Evolutionary conservation across 1,284 basidiomycete species (phyloP).

Genomic region (Tranzscheliella williamsii): DNA sequence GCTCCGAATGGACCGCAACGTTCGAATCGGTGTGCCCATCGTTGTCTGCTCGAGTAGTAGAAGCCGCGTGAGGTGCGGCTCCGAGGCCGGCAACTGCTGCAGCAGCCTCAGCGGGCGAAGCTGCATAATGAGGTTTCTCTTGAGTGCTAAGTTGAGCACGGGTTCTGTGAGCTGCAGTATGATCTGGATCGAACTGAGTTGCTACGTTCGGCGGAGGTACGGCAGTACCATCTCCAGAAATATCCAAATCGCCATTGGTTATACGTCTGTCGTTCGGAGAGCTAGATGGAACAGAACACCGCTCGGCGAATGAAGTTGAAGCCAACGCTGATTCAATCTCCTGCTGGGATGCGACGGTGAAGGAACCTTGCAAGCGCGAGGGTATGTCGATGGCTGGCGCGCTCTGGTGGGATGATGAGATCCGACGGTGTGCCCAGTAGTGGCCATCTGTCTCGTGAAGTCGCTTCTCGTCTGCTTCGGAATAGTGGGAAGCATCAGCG

Average conservation of each 20-base stretch:
- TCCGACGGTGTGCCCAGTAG: slow-evolving; percentile 40
- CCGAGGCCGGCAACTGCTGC: slow-evolving; percentile 46
- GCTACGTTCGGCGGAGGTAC: slow-evolving; percentile 41
- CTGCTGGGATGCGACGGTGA: slow-evolving; percentile 25
- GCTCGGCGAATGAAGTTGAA: slow-evolving; percentile 24
- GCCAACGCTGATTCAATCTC: slow-evolving; percentile 30
- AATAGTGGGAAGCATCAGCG: slow-evolving; percentile 41
- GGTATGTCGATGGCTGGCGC: slow-evolving; percentile 28
- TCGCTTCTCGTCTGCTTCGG: slow-evolving; percentile 47
- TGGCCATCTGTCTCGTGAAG: slow-evolving; percentile 45
- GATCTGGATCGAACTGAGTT: slow-evolving; percentile 13
- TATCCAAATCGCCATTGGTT: slow-evolving; percentile 31
- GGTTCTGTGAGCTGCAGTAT: neutral
- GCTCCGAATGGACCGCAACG: slow-evolving; percentile 34
- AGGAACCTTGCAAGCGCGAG: slow-evolving; percentile 20
- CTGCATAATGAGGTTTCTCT: slow-evolving; percentile 27
- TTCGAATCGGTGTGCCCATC: slow-evolving; percentile 17
- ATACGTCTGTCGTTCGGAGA: slow-evolving; percentile 25
- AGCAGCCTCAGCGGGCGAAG: slow-evolving; percentile 47
- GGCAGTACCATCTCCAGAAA: slow-evolving; percentile 34
- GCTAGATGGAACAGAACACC: slow-evolving; percentile 25
- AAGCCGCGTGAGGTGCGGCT: slow-evolving; percentile 19
- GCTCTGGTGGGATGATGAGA: slow-evolving; percentile 23
- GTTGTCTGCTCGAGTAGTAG: slow-evolving; percentile 1
- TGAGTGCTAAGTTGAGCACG: slow-evolving; percentile 3